Evolutionary conservation across 768 basidiomycete species (phyloP).

Genomic region (Suillus paluster): DNA sequence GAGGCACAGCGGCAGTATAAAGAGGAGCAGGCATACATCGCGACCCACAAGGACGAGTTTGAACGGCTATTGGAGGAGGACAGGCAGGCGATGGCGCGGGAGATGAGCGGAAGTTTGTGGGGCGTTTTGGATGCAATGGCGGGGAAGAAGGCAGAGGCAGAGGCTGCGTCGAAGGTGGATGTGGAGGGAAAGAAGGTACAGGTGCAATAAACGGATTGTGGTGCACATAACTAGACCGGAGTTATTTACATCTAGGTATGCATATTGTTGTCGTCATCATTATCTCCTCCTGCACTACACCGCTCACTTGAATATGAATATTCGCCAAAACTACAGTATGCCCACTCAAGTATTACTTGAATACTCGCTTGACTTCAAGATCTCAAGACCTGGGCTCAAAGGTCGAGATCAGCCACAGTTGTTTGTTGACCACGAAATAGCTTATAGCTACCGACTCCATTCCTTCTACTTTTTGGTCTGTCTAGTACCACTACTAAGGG

Average conservation of each 20-base stretch:
- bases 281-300: background rate
- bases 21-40: constrained; percentile 58
- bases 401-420: background rate
- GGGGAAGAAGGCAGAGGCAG: constrained; percentile 22
- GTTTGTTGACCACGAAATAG: background rate
- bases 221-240: constrained; percentile 1
- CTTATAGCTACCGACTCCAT: no score
- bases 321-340: background rate
- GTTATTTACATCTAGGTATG: background rate
- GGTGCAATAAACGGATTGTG: constrained; percentile 3
- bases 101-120: constrained; percentile 50
- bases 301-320: background rate
- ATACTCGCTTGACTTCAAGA: background rate
- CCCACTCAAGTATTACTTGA: no score
- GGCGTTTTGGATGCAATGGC: constrained; percentile 29
- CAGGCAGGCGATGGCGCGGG: constrained; percentile 48
- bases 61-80: constrained; percentile 57
- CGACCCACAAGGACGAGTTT: constrained; percentile 53
- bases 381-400: background rate
- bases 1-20: constrained; percentile 56
- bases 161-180: background rate
- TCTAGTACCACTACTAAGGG: background rate
- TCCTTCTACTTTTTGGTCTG: no score
- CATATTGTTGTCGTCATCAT: constrained; percentile 2
- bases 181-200: background rate